phyloP scores from a whole-genome alignment of 495 filamentous ascomycete species.

The Margaritispora aquatica region DNA sequence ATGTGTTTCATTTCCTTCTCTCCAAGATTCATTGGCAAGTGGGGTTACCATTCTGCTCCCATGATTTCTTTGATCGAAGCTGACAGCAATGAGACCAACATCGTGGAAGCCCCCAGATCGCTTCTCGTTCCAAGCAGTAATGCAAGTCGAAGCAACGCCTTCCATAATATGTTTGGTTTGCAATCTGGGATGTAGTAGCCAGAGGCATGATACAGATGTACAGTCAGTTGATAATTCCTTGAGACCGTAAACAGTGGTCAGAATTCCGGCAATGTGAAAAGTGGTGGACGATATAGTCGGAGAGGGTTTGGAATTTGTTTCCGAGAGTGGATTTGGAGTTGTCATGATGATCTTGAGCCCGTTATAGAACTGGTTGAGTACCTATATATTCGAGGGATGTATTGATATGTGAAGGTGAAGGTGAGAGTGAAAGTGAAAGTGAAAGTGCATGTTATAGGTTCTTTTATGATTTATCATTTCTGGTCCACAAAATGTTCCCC shows the following conservation, averaged over 20 bases:
- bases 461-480: too few relatives aligned
- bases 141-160: conserved; percentile 45
- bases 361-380: too few relatives aligned
- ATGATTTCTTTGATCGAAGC: conserved; percentile 90
- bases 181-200: conserved; percentile 79
- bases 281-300: conserved; percentile 51
- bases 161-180: conserved; percentile 65
- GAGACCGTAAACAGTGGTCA: conserved; percentile 72
- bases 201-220: conserved; percentile 60
- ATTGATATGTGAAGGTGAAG: too few relatives aligned
- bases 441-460: too few relatives aligned
- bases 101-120: conserved; percentile 22
- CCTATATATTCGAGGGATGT: not conserved
- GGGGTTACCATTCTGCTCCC: conserved; percentile 57
- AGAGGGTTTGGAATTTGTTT: conserved; percentile 5
- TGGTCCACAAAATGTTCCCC: too few relatives aligned
- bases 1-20: conserved; percentile 71
- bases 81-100: conserved; percentile 64
- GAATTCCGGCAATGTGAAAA: conserved; percentile 67
- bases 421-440: not conserved
- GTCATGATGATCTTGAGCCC: conserved; percentile 13
- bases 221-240: conserved; percentile 52
- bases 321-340: conserved; percentile 17
- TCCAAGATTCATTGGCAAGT: conserved; percentile 68
- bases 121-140: conserved; percentile 51